Evolutionary conservation across 768 basidiomycete species (phyloP), one percentile per base, ranked within the genome.

Genomic region (Podaxis carcinomalis): DNA sequence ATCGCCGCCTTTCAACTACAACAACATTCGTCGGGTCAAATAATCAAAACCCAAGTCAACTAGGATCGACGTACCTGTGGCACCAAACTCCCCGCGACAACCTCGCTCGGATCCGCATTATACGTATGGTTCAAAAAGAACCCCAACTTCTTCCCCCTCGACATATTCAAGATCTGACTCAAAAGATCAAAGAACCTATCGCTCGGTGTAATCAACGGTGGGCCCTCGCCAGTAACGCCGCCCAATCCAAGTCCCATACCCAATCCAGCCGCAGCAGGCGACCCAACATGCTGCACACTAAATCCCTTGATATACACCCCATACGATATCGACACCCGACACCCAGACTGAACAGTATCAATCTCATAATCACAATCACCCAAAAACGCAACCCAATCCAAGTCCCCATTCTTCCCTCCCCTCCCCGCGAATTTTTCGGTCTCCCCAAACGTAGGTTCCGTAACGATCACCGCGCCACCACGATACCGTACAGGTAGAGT

Each of bases 351-450:
- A 56, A 93, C 84, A 1, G 80, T 74, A 69, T 92, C 88, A 59
- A 90, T 80, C 68, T 90, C 88, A 65, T 86, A 84, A 19, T 90
- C 85, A 72, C 89, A 90, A 64, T 91, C 89, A 4, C 83, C 78
- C 53, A 86, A 75, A 74, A 89, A 88, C 19, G 89, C 90, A 0
- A 85, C 80, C 91, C 91, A 93, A 62, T 93, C 90, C 62, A 92
- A 78, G 64, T 88, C 83, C 4, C 82, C 87, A 35, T 76, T 74
- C 67, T 86, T 85, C 39, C 87, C 83, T 7, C 83, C 85, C 0
- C 83, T 75, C 5, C 82, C 86, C 46, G 78, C 77, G 73, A 87
- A 92, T 62, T 74, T 82, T 68, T 93, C 90, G 19, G 42, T 61
- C 57, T 83, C 80, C 5, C 71, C 69, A 0, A 82, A 84, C 1